phyloP scores from a whole-genome alignment of 345 rosid species.

The Euphorbia peplus region DNA sequence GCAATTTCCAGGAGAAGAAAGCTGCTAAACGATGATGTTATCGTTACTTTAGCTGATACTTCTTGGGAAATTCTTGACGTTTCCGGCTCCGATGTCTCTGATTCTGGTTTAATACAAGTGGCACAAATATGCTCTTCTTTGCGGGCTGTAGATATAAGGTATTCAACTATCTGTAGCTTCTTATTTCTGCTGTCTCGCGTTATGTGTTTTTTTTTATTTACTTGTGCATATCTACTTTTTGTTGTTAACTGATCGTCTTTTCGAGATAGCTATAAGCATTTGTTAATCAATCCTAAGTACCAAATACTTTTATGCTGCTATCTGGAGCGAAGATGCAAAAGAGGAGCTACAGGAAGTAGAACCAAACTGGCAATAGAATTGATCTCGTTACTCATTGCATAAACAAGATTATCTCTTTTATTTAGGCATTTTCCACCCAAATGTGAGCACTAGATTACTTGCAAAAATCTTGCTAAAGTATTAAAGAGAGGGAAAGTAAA shows the following conservation, averaged over 20 bases:
- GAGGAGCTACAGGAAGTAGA: too few species aligned
- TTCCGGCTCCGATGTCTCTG: conserved; percentile 71
- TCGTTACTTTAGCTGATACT: conserved; percentile 63
- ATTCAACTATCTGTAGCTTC: neutral
- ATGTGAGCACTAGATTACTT: neutral
- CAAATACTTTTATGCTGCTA: too few species aligned
- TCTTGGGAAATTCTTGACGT: conserved; percentile 84
- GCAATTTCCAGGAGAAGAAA: conserved; percentile 85
- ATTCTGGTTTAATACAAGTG: conserved; percentile 57
- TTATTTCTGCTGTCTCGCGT: neutral
- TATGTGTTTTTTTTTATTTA: too few species aligned
- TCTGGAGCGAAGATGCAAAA: too few species aligned
- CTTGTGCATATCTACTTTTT: too few species aligned
- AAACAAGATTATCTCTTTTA: neutral
- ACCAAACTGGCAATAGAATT: too few species aligned
- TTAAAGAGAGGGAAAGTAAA: neutral
- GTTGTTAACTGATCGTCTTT: too few species aligned
- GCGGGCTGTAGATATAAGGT: conserved; percentile 89
- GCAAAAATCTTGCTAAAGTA: too few species aligned
- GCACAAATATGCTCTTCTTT: conserved; percentile 60
- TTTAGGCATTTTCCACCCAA: neutral
- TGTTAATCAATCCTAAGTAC: too few species aligned
- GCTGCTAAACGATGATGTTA: conserved; percentile 54
- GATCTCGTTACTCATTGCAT: neutral
- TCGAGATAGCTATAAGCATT: too few species aligned